Evolutionary conservation across 2,329 filamentous ascomycete species (phyloP).

Genomic region (Xylariaceae sp.): DNA sequence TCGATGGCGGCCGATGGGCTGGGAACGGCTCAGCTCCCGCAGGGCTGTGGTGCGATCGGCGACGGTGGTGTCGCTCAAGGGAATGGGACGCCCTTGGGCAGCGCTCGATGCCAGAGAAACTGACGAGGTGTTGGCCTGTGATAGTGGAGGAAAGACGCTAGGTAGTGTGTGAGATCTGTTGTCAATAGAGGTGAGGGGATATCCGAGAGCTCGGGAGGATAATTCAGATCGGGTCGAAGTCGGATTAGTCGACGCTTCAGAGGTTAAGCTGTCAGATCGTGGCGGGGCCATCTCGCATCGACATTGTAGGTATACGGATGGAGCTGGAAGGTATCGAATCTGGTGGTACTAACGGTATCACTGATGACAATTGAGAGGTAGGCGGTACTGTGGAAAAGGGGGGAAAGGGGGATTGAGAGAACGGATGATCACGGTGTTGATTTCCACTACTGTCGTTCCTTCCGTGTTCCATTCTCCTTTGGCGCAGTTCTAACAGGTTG

Average conservation of each 20-base stretch:
- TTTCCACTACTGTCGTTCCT: too few relatives aligned
- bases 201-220: not conserved
- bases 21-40: conserved; percentile 63
- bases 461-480: not conserved
- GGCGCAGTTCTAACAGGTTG: conserved; percentile 10
- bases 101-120: conserved; percentile 60
- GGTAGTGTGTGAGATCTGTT: too few relatives aligned
- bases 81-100: conserved; percentile 62
- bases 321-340: too few relatives aligned
- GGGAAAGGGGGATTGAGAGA: not conserved
- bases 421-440: not conserved
- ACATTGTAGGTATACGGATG: not conserved
- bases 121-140: conserved; percentile 56
- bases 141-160: conserved; percentile 53
- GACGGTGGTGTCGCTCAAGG: conserved; percentile 61
- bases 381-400: not conserved
- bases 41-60: conserved; percentile 65
- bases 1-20: conserved; percentile 58
- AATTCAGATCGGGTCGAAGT: conserved; percentile 9
- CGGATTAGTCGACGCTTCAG: not conserved
- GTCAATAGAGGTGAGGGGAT: too few relatives aligned
- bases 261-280: not conserved
- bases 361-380: not conserved
- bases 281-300: conserved; percentile 9
- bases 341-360: too few relatives aligned